These are phyloP conservation scores for Penicillium brevicompactum DNA, from an alignment of 2,329 filamentous ascomycete species.

Conservation along the genomic window DNA sequence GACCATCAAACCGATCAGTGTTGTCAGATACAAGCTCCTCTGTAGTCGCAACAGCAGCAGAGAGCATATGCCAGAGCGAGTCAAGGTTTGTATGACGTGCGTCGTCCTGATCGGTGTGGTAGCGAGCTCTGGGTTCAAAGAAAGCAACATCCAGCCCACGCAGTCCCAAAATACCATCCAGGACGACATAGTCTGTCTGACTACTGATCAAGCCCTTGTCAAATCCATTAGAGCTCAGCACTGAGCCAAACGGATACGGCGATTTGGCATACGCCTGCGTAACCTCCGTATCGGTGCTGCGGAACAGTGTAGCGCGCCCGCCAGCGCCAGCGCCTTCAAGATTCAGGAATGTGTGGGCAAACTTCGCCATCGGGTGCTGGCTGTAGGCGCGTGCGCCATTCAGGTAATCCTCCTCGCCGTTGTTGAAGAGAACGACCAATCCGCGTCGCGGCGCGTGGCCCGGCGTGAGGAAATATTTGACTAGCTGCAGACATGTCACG, in stretches of 20 bases:
- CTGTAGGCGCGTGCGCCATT: slow-evolving; percentile 85
- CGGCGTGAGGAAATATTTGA: slow-evolving; percentile 78
- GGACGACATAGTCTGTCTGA: slow-evolving; percentile 86
- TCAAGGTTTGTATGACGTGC: slow-evolving; percentile 67
- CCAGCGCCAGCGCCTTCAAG: slow-evolving; percentile 93
- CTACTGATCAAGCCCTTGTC: slow-evolving; percentile 76
- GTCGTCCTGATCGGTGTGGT: slow-evolving; percentile 91
- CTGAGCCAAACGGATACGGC: slow-evolving; percentile 78
- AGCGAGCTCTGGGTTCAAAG: slow-evolving; percentile 79
- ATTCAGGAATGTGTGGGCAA: slow-evolving; percentile 87
- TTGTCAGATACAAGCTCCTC: slow-evolving; percentile 70
- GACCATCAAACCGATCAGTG: slow-evolving; percentile 66
- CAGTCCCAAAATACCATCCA: slow-evolving; percentile 74
- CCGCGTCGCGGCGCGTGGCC: slow-evolving; percentile 75
- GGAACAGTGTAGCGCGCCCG: slow-evolving; percentile 82
- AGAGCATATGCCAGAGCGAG: slow-evolving; percentile 93
- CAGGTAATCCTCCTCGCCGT: slow-evolving; percentile 90
- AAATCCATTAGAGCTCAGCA: slow-evolving; percentile 83
- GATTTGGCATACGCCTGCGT: slow-evolving; percentile 74
- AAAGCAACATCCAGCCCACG: slow-evolving; percentile 92
- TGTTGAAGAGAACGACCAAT: slow-evolving; percentile 85
- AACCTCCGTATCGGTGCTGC: slow-evolving; percentile 83
- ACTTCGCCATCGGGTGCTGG: slow-evolving; percentile 76
- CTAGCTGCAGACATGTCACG: slow-evolving; percentile 79
- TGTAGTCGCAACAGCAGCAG: slow-evolving; percentile 74